A percentile compares a stretch with the other conserved stretches of the same genome.
These are phyloP conservation scores for Rosa chinensis DNA, from an alignment of 306 rosid genomes.

Conservation along the genomic window DNA sequence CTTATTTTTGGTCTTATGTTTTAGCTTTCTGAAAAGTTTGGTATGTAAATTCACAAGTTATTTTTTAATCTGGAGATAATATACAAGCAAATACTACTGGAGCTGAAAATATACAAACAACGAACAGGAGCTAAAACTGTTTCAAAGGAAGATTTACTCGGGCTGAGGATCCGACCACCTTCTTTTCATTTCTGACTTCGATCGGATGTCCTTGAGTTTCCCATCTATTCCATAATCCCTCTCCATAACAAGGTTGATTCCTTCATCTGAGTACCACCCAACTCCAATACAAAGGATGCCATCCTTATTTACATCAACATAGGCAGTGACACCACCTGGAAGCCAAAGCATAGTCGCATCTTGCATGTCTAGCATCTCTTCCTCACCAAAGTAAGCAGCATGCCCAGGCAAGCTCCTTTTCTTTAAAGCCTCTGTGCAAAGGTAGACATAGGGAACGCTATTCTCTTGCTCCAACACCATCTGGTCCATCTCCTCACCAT, in stretches of 20 bases:
- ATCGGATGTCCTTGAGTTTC: constrained; percentile 77
- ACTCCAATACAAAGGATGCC: constrained; percentile 89
- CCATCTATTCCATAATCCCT: constrained; percentile 95
- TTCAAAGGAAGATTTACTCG: constrained; percentile 24
- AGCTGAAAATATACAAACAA: not conserved
- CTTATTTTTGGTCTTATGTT: not conserved
- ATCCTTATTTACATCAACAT: constrained; percentile 71
- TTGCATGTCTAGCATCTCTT: constrained; percentile 73
- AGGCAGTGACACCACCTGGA: constrained; percentile 82
- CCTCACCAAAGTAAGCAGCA: constrained; percentile 66
- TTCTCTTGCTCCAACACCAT: constrained; percentile 23
- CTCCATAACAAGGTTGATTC: constrained; percentile 92
- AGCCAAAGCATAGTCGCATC: constrained; percentile 84
- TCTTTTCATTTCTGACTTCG: constrained; percentile 75
- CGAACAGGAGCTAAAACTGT: constrained; percentile 8
- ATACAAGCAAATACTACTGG: not conserved
- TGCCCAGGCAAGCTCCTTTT: constrained; percentile 63
- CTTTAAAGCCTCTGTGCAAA: constrained; percentile 74
- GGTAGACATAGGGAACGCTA: constrained; percentile 51
- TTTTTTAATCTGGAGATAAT: not conserved
- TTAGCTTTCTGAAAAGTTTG: not conserved
- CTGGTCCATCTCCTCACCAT: constrained; percentile 56
- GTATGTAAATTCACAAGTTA: not conserved
- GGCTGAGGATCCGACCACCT: constrained; percentile 64
- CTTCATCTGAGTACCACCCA: constrained; percentile 96